Conservation (phyloP, 768 basidiomycete species). For the Mycena epipterygia region DNA sequence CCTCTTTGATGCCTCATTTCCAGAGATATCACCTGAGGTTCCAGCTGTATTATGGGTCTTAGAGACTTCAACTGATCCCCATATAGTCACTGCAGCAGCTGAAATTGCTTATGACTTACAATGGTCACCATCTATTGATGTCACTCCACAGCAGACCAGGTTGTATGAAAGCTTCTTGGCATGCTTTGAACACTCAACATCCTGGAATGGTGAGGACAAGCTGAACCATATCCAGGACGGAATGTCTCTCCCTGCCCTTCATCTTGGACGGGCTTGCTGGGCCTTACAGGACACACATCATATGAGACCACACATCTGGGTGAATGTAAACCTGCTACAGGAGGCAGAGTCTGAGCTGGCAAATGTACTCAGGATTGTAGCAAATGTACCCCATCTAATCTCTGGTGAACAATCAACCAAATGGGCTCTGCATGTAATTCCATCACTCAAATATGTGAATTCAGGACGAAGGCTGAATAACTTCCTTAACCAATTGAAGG, state of each 20-base stretch:
- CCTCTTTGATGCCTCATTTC: neutral
- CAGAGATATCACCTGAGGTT: neutral
- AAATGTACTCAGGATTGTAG: neutral
- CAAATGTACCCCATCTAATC: too few relatives aligned
- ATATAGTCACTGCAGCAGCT: too few relatives aligned
- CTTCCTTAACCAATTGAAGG: neutral
- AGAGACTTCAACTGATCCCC: too few relatives aligned
- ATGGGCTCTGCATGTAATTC: neutral
- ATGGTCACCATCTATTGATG: neutral
- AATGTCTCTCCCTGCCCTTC: neutral
- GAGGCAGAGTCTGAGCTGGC: neutral
- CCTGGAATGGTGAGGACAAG: too few relatives aligned
- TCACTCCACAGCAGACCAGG: neutral
- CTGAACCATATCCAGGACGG: too few relatives aligned
- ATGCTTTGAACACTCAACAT: neutral
- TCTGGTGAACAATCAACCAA: neutral
- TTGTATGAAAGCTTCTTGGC: neutral
- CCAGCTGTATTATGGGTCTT: too few relatives aligned
- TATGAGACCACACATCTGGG: too few relatives aligned
- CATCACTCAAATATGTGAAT: neutral
- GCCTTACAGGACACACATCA: neutral
- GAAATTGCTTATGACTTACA: too few relatives aligned
- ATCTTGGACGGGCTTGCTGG: neutral
- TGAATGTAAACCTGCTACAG: neutral
- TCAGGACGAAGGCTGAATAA: neutral